These are phyloP conservation scores for Detonula confervacea DNA, from an alignment of 352 stramenopile species.

Conservation along the genomic window DNA sequence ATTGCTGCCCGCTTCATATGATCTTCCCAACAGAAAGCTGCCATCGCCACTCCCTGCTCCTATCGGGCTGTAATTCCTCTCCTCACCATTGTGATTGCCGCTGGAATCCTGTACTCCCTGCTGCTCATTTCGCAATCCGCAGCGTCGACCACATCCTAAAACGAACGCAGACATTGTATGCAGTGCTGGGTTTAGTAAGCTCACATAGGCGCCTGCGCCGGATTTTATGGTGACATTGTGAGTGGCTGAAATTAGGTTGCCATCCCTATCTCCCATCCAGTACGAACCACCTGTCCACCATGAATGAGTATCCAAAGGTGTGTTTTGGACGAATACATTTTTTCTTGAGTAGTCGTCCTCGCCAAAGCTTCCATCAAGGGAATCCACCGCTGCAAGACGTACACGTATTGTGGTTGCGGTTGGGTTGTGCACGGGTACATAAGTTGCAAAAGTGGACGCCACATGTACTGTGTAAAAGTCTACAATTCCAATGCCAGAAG, in stretches of 20 bases:
- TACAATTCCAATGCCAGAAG: slow-evolving; percentile 36
- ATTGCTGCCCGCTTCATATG: slow-evolving; percentile 20
- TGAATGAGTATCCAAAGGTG: slow-evolving; percentile 35
- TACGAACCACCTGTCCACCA: slow-evolving; percentile 71
- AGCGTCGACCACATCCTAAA: slow-evolving; percentile 74
- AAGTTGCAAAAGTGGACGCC: slow-evolving; percentile 39
- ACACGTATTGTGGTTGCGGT: slow-evolving; percentile 70
- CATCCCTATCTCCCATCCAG: slow-evolving; percentile 68
- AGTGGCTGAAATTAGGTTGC: slow-evolving; percentile 68
- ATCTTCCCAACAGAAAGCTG: slow-evolving; percentile 49
- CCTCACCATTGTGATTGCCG: slow-evolving; percentile 38
- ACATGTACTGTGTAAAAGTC: slow-evolving; percentile 73
- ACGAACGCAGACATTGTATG: slow-evolving; percentile 74
- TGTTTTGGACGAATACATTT: slow-evolving; percentile 49
- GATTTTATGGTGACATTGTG: slow-evolving; percentile 82
- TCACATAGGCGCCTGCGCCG: slow-evolving; percentile 68
- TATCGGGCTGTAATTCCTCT: slow-evolving; percentile 69
- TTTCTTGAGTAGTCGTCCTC: slow-evolving; percentile 32
- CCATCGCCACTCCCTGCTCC: slow-evolving; percentile 66
- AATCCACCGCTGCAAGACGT: slow-evolving; percentile 49
- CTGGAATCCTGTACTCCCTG: too few relatives aligned
- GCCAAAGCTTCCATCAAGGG: slow-evolving; percentile 23
- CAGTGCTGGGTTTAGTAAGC: slow-evolving; percentile 73
- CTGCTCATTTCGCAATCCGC: slow-evolving; percentile 64
- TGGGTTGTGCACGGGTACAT: slow-evolving; percentile 73